Base-by-base conservation (phyloP, 1,284 basidiomycete species). In the Fistulina hepatica region DNA sequence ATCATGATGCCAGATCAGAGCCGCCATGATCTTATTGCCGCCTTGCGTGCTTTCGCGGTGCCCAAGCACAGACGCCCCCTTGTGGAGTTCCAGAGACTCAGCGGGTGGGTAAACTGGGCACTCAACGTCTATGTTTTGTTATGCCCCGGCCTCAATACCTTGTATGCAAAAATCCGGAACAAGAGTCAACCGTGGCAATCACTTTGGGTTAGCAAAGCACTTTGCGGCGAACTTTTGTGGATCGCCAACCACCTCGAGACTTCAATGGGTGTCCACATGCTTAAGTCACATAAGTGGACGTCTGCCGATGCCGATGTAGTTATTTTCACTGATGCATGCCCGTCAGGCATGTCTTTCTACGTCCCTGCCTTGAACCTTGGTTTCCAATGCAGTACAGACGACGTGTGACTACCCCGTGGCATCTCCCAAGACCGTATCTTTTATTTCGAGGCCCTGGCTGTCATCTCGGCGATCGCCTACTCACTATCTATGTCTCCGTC, bases 51-150 rank as follows among this genome's bases (percentile, higher is more conserved):
- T 0, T 55, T 58, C 4, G 23, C 22, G 7, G 28, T 32, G 6
- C n/a, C n/a, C n/a, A 41, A 44, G 10, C 26, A 39, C 0, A 45
- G 36, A n/a, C 27, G 33, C 27, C 27, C 49, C 11, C 42, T 60
- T 1, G 36, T 48, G 1, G 50, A 57, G 6, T 65, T 55, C 44
- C 55, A 59, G 24, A 31, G 31, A 26, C 33, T 58, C 7, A 50
- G 48, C 4, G 56, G 57, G 2, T 55, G 49, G 47, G 38, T 52
- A 11, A 58, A 60, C 33, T 60, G 58, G 55, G 33, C 44, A 1
- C 42, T 60, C 6, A 58, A 58, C 23, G 52, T 56, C n/a, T 54
- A 41, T 32, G 55, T 55, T 0, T 39, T 54, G 3, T 44, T 59
- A 5, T 39, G 49, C 2, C 59, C 59, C 0, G 46, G 43, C 7